Conservation (phyloP, 2,329 filamentous ascomycete genomes). For the Fusarium nanum region DNA sequence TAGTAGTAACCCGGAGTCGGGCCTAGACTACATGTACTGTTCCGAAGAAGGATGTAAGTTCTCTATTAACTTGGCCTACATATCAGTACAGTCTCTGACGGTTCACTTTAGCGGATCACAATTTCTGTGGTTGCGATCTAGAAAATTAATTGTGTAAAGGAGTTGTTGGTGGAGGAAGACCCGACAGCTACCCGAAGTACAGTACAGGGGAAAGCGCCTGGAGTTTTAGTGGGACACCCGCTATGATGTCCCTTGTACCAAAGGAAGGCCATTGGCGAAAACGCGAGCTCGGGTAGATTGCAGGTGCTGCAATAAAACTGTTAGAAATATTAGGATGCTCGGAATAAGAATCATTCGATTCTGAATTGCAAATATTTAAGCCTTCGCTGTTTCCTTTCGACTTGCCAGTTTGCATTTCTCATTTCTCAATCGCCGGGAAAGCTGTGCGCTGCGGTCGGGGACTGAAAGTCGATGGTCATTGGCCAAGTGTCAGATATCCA, state of each 20-base stretch:
- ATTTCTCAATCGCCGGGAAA: background rate
- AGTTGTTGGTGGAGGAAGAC: no score
- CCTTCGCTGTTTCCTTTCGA: background rate
- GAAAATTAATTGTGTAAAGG: background rate
- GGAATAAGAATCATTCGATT: background rate
- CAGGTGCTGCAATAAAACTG: background rate
- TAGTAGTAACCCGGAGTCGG: background rate
- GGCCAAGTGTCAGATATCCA: accelerated
- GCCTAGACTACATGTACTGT: background rate
- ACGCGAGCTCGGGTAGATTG: background rate
- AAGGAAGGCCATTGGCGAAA: background rate
- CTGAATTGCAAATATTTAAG: background rate
- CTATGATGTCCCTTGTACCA: background rate
- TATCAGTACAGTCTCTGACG: background rate
- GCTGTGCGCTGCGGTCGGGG: background rate
- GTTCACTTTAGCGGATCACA: background rate
- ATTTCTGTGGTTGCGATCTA: background rate
- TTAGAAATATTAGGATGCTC: background rate
- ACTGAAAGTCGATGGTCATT: background rate
- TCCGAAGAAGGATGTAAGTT: background rate
- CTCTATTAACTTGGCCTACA: accelerated
- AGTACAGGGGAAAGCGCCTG: background rate
- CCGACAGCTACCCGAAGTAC: background rate
- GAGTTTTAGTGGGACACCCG: background rate
- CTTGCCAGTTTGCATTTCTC: background rate